A percentile compares a stretch with the other conserved stretches of the same genome.
phyloP scores from a whole-genome alignment of 768 basidiomycete genomes.

The Pleurotus sapidus region DNA sequence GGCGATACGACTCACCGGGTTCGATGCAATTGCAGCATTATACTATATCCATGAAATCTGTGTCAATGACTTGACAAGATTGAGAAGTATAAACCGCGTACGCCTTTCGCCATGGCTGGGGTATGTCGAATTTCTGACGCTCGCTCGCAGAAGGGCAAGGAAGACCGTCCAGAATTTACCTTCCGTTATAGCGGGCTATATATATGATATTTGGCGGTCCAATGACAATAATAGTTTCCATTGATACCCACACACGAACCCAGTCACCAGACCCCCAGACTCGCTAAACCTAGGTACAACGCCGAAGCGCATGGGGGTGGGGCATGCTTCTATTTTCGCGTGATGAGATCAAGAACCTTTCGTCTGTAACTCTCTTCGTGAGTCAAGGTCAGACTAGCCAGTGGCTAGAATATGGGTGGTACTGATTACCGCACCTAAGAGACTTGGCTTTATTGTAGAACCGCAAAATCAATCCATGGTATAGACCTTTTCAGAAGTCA shows the following conservation, averaged over 20 bases:
- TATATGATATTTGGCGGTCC: neutral
- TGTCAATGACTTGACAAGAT: neutral
- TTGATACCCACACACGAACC: neutral
- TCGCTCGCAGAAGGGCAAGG: neutral
- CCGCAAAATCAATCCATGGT: no score
- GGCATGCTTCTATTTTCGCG: neutral
- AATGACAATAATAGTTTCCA: neutral
- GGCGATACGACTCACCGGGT: slow-evolving; percentile 38
- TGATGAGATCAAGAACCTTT: neutral
- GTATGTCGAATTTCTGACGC: neutral
- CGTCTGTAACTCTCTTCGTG: no score
- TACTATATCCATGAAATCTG: slow-evolving; percentile 31
- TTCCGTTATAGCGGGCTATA: neutral
- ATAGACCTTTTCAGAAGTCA: no score
- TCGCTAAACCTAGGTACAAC: neutral
- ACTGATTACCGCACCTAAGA: no score
- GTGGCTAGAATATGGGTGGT: no score
- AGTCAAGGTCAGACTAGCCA: no score
- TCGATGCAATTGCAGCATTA: slow-evolving; percentile 51
- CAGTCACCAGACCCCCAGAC: neutral
- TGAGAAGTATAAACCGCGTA: neutral
- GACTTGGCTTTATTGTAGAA: no score
- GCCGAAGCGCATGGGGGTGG: slow-evolving; percentile 6
- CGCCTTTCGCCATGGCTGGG: neutral
- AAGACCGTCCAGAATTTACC: neutral